These are phyloP conservation scores for Gentiana dahurica DNA, from an alignment of 257 asterid species.

Conservation along the genomic window DNA sequence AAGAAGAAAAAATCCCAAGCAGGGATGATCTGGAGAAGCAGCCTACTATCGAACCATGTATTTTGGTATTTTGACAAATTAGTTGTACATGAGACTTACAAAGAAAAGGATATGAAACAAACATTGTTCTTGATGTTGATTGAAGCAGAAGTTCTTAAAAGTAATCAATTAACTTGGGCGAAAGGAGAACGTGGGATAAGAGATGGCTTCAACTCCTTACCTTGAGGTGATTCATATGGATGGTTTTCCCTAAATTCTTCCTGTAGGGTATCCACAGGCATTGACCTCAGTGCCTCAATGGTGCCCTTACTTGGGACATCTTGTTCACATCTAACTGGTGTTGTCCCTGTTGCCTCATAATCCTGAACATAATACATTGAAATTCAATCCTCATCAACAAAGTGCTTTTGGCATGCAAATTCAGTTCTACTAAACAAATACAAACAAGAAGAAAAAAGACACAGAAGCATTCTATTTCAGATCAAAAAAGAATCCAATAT, in stretches of 20 bases:
- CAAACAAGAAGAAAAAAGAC: background rate
- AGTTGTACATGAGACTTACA: slow-evolving; percentile 22
- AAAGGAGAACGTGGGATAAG: slow-evolving; percentile 66
- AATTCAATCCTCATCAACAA: no score
- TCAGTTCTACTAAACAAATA: background rate
- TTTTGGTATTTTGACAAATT: background rate
- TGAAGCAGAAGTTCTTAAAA: background rate
- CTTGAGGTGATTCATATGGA: slow-evolving; percentile 30
- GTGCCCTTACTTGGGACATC: slow-evolving; percentile 60
- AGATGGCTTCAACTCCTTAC: slow-evolving; percentile 38
- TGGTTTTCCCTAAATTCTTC: slow-evolving; percentile 65
- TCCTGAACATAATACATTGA: slow-evolving; percentile 29
- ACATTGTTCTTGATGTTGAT: background rate
- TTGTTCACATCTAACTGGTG: slow-evolving; percentile 50
- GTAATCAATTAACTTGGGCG: slow-evolving; percentile 43
- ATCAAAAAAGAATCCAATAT: background rate
- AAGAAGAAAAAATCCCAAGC: slow-evolving; percentile 30
- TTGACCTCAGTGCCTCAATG: slow-evolving; percentile 62
- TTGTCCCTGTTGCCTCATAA: slow-evolving; percentile 64
- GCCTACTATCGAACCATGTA: slow-evolving; percentile 14
- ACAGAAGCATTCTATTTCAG: background rate
- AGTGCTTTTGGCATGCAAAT: no score
- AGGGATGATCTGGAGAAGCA: slow-evolving; percentile 24
- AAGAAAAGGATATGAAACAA: slow-evolving; percentile 14
- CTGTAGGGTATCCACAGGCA: slow-evolving; percentile 62